phyloP scores from a whole-genome alignment of 495 filamentous ascomycete genomes.

The Trichocladium uniseriatum region DNA sequence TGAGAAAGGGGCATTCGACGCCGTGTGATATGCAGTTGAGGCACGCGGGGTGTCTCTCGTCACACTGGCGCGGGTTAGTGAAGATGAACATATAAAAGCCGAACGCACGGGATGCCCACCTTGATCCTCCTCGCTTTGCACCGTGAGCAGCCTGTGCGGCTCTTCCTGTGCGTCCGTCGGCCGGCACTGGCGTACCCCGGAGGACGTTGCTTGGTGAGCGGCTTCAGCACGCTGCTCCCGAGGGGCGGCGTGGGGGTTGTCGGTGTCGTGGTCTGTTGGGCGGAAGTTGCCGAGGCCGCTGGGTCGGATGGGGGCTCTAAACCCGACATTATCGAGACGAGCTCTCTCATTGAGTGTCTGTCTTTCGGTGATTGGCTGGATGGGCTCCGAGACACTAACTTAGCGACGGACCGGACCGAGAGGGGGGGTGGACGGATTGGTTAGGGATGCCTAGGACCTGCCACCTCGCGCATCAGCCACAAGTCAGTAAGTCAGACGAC shows the following conservation, averaged over 20 bases:
- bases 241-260: not conserved
- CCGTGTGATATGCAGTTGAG: conserved; percentile 36
- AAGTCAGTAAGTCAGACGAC: too few relatives aligned
- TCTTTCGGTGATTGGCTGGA: too few relatives aligned
- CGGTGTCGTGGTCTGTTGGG: not conserved
- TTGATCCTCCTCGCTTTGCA: conserved; percentile 39
- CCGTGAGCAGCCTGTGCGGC: conserved; percentile 30
- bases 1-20: conserved; percentile 31
- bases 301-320: too few relatives aligned
- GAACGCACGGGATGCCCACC: conserved; percentile 11
- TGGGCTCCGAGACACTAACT: too few relatives aligned
- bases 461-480: too few relatives aligned
- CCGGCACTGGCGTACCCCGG: conserved; percentile 3
- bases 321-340: too few relatives aligned
- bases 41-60: conserved; percentile 36
- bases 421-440: too few relatives aligned
- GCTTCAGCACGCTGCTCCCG: not conserved
- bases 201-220: not conserved
- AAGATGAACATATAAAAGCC: not conserved
- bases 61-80: conserved; percentile 26
- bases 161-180: conserved; percentile 30
- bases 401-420: too few relatives aligned
- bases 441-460: too few relatives aligned
- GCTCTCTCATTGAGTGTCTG: too few relatives aligned
- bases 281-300: too few relatives aligned